Evolutionary conservation across 768 basidiomycete genomes (phyloP), one percentile per base, ranked within the genome.

Genomic region (Trametes meyenii): DNA sequence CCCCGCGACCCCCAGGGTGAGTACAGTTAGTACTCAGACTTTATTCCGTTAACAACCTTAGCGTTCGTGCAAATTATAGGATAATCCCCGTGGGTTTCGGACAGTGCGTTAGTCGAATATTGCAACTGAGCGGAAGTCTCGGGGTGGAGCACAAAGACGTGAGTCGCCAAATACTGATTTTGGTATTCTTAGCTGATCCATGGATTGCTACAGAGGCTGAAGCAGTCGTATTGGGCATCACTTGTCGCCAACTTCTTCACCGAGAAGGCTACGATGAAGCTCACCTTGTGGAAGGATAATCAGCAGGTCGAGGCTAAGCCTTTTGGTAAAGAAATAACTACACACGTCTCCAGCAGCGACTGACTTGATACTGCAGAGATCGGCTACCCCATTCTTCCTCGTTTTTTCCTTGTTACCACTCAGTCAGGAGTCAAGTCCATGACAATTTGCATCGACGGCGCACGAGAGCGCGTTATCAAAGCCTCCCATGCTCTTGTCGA

Each of bases 281-380:
- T 94, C 66, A 92, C 90, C 2, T 75, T 94, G n/a, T 93, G 92
- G 92, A 90, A 90, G 70, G 91, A 92, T 72, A 92, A 89, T 67
- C 84, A 86, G 69, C 82, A 79, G 66, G 82, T 79, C 24, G 92
- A 93, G 69, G 90, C 91, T 35, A 94, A 92, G 68, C 88, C 88
- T 10, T 92, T 94, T 67, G 90, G 92, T 93, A 56, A 50, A 88
- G 77, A 36, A 16, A 12, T 19, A 13, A 16, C 40, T 24, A 1
- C n/a, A 36, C n/a, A 55, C 19, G 46, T 35, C 39, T 50, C 36
- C 44, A 55, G 29, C 14, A 53, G 33, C 44, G 55, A 19, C 23
- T 54, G 24, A 55, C 50, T 5, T 26, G 17, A 35, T 38, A 39
- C 29, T 49, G 57, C 71, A 93, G 92, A 93, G 77, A 90, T 94